Conservation (phyloP, 108 stramenopile genomes). For the Bacterosira constricta region DNA sequence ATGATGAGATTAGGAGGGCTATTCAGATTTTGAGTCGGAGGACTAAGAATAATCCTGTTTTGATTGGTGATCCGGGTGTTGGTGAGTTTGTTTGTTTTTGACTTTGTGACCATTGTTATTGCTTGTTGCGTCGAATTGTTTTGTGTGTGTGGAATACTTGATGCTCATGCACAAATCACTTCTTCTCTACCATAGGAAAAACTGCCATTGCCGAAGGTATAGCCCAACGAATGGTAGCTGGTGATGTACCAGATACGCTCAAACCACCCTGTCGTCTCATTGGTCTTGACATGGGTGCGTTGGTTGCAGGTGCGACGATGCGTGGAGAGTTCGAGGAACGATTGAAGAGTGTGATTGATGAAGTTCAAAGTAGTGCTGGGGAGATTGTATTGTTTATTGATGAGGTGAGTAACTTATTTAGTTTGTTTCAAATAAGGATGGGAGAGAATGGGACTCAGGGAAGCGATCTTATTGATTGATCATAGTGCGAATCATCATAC, state of each 20-base stretch:
- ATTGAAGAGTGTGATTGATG: constrained; percentile 98
- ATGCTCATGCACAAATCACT: neutral
- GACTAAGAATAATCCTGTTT: constrained; percentile 96
- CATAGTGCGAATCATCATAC: too few species aligned
- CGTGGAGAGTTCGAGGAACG: constrained; percentile 99
- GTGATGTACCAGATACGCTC: constrained; percentile 86
- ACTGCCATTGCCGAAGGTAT: constrained; percentile 98
- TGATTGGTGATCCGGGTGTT: constrained; percentile 97
- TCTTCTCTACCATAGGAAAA: constrained; percentile 66
- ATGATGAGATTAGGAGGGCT: constrained; percentile 94
- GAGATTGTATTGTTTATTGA: constrained; percentile 98
- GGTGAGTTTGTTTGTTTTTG: constrained; percentile 73
- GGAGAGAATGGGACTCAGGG: too few species aligned
- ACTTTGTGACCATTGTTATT: too few species aligned
- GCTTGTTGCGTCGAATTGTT: too few species aligned
- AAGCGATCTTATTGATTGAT: too few species aligned
- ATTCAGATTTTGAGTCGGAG: constrained; percentile 95
- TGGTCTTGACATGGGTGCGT: constrained; percentile 95
- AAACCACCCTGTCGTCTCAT: constrained; percentile 83
- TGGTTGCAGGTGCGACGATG: constrained; percentile 98
- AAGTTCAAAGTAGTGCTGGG: constrained; percentile 93
- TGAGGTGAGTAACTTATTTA: constrained; percentile 54
- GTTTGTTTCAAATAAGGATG: neutral
- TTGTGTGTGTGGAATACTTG: constrained; percentile 1
- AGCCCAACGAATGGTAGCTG: constrained; percentile 87